These are phyloP conservation scores for Cephaloascus albidus DNA, from an alignment of 805 yeast genomes.

Conservation along the genomic window DNA sequence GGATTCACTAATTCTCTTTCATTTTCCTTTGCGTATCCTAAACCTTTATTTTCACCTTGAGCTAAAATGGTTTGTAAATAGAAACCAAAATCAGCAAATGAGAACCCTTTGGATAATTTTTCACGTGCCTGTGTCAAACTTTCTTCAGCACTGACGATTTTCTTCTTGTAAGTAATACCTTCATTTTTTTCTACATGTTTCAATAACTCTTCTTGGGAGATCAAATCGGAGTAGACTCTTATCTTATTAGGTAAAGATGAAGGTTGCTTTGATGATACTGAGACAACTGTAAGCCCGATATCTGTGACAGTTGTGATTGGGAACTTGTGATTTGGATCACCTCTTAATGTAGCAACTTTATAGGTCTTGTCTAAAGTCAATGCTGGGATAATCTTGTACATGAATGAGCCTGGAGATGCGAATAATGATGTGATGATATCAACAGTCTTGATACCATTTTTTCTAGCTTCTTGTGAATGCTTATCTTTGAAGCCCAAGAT, in stretches of 20 bases:
- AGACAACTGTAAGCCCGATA: conserved; percentile 9
- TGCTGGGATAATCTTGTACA: conserved; percentile 4
- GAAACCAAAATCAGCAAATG: conserved; percentile 20
- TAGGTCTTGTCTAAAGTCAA: neutral
- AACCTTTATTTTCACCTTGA: conserved; percentile 32
- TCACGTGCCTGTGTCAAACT: conserved; percentile 19
- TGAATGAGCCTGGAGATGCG: conserved; percentile 14
- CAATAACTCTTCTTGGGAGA: conserved; percentile 27
- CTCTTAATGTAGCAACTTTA: conserved; percentile 6
- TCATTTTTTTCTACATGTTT: conserved; percentile 29
- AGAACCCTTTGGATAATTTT: conserved; percentile 16
- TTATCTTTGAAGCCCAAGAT: conserved; percentile 18
- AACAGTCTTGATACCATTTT: conserved; percentile 18
- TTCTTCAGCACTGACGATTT: conserved; percentile 18
- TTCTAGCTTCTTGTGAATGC: conserved; percentile 17
- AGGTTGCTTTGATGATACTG: conserved; percentile 16
- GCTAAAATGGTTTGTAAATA: conserved; percentile 24
- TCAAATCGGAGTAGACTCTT: conserved; percentile 29
- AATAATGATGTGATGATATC: conserved; percentile 17
- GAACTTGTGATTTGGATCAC: conserved; percentile 8
- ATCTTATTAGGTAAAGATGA: conserved; percentile 31
- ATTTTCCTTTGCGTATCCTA: conserved; percentile 10
- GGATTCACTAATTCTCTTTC: conserved; percentile 38
- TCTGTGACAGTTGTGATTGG: conserved; percentile 10
- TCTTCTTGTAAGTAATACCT: conserved; percentile 18